These are phyloP conservation scores for Microcyclosporella mali DNA, from an alignment of 2,329 filamentous ascomycete species.

Conservation along the genomic window DNA sequence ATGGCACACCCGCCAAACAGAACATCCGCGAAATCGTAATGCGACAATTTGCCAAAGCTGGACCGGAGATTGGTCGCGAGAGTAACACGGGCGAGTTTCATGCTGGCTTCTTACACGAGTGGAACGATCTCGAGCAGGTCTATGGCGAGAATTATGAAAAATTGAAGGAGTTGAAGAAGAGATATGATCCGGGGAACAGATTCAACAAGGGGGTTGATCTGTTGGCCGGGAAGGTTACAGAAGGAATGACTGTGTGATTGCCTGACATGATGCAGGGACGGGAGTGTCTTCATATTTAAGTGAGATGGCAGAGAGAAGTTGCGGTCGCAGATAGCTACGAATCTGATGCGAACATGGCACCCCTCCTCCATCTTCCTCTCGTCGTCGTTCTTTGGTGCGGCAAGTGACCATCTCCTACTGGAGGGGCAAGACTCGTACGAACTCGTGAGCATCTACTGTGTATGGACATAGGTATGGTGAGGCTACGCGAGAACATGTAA, in stretches of 20 bases:
- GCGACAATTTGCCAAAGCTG: neutral
- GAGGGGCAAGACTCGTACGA: too few species aligned
- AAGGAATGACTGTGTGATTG: neutral
- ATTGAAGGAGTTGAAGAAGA: constrained; percentile 40
- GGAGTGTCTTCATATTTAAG: too few species aligned
- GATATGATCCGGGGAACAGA: constrained; percentile 44
- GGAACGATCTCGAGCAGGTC: neutral
- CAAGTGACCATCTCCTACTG: too few species aligned
- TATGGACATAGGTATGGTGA: too few species aligned
- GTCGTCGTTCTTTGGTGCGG: too few species aligned
- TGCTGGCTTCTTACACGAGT: neutral
- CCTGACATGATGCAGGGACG: too few species aligned
- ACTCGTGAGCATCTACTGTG: too few species aligned
- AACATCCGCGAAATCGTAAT: neutral
- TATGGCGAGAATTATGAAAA: constrained; percentile 37
- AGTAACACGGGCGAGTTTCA: neutral
- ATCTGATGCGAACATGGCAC: too few species aligned
- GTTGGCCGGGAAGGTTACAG: neutral
- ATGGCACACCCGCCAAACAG: neutral
- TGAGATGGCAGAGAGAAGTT: too few species aligned
- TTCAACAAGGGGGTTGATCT: constrained; percentile 35
- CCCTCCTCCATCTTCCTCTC: too few species aligned
- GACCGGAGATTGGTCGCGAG: neutral
- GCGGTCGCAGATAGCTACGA: too few species aligned
- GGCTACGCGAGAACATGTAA: too few species aligned